These are phyloP conservation scores for Kluyveromyces starmeri DNA, from an alignment of 805 yeast genomes.

Conservation along the genomic window DNA sequence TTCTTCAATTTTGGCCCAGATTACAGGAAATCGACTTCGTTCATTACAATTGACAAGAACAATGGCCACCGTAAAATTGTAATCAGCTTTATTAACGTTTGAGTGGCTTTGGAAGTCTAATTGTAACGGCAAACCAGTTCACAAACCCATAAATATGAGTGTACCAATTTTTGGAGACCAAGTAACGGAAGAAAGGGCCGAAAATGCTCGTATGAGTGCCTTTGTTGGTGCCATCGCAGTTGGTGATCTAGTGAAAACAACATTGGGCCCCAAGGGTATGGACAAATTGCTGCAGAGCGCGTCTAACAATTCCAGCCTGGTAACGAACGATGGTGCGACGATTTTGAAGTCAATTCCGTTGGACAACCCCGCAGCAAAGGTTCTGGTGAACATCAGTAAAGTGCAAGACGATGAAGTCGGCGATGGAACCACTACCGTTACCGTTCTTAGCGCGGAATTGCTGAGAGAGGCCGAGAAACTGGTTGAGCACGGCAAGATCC, in stretches of 20 bases:
- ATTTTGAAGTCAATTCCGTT: constrained; percentile 88
- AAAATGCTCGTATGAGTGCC: constrained; percentile 94
- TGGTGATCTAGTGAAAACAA: constrained; percentile 89
- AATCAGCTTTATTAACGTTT: too few relatives aligned
- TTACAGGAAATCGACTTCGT: too few relatives aligned
- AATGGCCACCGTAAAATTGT: too few relatives aligned
- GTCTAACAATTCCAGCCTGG: constrained; percentile 64
- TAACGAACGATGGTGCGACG: constrained; percentile 98
- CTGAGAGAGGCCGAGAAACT: constrained; percentile 90
- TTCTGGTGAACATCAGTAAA: constrained; percentile 86
- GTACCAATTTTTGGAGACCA: constrained; percentile 95
- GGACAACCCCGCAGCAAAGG: constrained; percentile 96
- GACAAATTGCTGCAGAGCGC: constrained; percentile 89
- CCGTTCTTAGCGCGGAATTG: constrained; percentile 83
- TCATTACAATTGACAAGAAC: too few relatives aligned
- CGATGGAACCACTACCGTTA: constrained; percentile 96
- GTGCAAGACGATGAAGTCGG: constrained; percentile 98
- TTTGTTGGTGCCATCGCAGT: constrained; percentile 99
- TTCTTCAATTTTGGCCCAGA: too few relatives aligned
- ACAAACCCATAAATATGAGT: constrained; percentile 23
- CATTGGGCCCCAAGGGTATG: constrained; percentile 98
- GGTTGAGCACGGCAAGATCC: constrained; percentile 77
- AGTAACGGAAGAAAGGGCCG: constrained; percentile 95
- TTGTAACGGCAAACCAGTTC: too few relatives aligned
- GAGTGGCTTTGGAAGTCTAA: too few relatives aligned